A percentile compares a stretch with the other conserved stretches of the same genome.
phyloP scores from a whole-genome alignment of 2,329 filamentous ascomycete genomes.

The Aspergillus transmontanensis region DNA sequence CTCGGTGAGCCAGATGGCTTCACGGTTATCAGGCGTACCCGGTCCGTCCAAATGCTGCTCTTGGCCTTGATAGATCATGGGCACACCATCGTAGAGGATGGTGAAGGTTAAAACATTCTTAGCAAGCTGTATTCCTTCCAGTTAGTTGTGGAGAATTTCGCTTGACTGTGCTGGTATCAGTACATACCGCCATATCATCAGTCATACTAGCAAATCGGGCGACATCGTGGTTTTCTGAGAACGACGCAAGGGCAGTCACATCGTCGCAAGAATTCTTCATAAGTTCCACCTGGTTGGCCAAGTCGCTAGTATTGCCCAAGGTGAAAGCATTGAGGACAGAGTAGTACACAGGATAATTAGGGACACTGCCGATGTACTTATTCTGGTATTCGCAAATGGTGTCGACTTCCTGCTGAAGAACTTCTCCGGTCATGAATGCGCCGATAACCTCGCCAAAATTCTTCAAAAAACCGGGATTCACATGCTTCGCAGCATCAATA shows the following conservation, averaged over 20 bases:
- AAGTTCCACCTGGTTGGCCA: conserved; percentile 26
- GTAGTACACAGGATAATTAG: conserved; percentile 49
- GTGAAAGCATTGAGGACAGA: conserved; percentile 37
- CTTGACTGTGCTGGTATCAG: not conserved
- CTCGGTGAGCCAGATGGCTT: conserved; percentile 54
- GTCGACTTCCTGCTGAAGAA: conserved; percentile 36
- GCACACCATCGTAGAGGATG: conserved; percentile 62
- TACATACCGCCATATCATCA: conserved; percentile 50
- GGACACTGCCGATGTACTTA: conserved; percentile 42
- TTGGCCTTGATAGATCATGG: conserved; percentile 65
- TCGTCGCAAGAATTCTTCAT: conserved; percentile 40
- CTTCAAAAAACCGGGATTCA: conserved; percentile 45
- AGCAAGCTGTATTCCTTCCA: conserved; percentile 42
- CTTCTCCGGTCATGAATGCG: conserved; percentile 52
- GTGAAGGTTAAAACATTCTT: conserved; percentile 65
- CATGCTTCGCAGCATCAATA: conserved; percentile 53
- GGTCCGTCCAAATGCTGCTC: conserved; percentile 61
- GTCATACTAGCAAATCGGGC: conserved; percentile 56
- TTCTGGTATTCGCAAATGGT: conserved; percentile 46
- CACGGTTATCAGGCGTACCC: conserved; percentile 52
- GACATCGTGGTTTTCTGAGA: conserved; percentile 64
- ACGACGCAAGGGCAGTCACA: conserved; percentile 52
- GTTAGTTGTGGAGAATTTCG: not conserved
- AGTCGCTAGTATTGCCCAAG: conserved; percentile 28
- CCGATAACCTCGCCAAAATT: conserved; percentile 37